Evolutionary conservation across 192 early-diverging fungal genomes (phyloP).

Genomic region (Mortierella alpina): DNA sequence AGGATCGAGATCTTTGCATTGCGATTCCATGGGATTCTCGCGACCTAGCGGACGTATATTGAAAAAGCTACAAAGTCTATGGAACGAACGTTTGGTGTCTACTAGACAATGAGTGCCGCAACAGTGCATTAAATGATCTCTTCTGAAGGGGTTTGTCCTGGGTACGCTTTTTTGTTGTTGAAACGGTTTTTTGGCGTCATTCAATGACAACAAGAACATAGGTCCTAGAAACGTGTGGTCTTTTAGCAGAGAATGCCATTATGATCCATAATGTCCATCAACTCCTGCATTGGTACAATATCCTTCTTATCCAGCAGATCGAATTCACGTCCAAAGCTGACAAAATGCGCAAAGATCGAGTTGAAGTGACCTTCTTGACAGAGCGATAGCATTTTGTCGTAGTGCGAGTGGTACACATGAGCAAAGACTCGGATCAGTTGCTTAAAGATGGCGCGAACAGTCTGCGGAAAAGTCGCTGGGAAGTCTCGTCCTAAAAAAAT

Average conservation of each 20-base stretch:
- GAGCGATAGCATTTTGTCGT: conserved; percentile 85
- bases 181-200: not conserved
- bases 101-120: too few relatives aligned
- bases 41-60: too few relatives aligned
- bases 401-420: conserved; percentile 95
- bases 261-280: conserved; percentile 68
- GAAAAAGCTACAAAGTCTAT: too few relatives aligned
- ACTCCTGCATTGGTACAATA: conserved; percentile 79
- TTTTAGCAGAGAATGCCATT: conserved; percentile 49
- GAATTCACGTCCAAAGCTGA: conserved; percentile 93
- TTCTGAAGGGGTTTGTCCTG: too few relatives aligned
- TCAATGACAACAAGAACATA: not conserved
- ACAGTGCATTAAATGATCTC: too few relatives aligned
- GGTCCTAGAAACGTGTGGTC: not conserved
- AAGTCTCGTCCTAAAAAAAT: conserved; percentile 77
- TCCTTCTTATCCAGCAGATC: conserved; percentile 95
- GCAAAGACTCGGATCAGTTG: conserved; percentile 92
- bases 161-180: too few relatives aligned
- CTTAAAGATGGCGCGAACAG: conserved; percentile 79
- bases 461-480: conserved; percentile 78
- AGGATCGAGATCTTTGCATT: not conserved
- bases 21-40: too few relatives aligned
- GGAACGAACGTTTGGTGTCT: too few relatives aligned
- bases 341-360: conserved; percentile 95
- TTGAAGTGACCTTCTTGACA: conserved; percentile 92